Conservation (phyloP, 2,329 filamentous ascomycete genomes). For the Monosporascus sp. region DNA sequence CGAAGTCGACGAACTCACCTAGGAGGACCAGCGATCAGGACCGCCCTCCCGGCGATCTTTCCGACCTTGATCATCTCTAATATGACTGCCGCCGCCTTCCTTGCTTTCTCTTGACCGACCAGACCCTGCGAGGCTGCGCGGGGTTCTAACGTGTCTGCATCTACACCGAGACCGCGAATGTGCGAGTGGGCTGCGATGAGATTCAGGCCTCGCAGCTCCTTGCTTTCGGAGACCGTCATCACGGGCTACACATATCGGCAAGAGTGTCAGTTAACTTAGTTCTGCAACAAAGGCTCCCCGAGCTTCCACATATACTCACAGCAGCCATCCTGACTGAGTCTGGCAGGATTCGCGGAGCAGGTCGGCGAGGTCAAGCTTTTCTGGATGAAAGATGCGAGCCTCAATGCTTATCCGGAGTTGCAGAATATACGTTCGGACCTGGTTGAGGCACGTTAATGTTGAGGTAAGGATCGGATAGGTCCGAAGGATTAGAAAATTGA, state of each 20-base stretch:
- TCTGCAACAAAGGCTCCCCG: too few species aligned
- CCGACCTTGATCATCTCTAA: conserved; percentile 98
- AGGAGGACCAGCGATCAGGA: conserved; percentile 90
- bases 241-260: conserved; percentile 40
- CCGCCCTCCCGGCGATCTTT: conserved; percentile 93
- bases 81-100: conserved; percentile 93
- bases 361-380: conserved; percentile 2
- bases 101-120: conserved; percentile 92
- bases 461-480: too few species aligned
- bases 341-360: not conserved
- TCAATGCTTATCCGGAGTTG: too few species aligned
- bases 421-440: too few species aligned
- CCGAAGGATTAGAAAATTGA: too few species aligned
- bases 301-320: not conserved
- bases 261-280: conserved; percentile 2
- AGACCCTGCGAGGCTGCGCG: conserved; percentile 82
- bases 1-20: conserved; percentile 42
- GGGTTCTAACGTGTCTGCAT: conserved; percentile 84
- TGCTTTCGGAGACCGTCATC: conserved; percentile 84
- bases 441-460: too few species aligned
- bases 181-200: conserved; percentile 98
- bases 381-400: not conserved
- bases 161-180: conserved; percentile 91
- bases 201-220: conserved; percentile 93
- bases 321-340: conserved; percentile 39